Percentiles rank a stretch among this genome's conserved stretches.
phyloP scores from a whole-genome alignment of 1,139 yeast genomes.

The Debaryomyces fabryi region DNA sequence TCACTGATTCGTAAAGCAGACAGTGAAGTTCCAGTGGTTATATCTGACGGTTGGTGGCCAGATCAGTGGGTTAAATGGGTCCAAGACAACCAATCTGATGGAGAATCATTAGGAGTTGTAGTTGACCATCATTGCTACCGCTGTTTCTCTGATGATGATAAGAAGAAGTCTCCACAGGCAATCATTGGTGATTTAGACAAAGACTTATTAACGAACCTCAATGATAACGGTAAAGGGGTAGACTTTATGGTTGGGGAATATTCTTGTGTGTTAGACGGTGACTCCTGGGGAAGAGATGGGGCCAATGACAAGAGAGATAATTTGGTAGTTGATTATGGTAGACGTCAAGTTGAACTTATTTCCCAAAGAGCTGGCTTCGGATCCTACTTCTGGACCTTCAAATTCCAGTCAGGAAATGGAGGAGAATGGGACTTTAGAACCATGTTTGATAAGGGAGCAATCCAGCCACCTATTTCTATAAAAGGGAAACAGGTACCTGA shows the following conservation, averaged over 20 bases:
- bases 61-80: constrained; percentile 78
- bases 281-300: constrained; percentile 64
- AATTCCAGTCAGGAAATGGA: constrained; percentile 85
- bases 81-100: constrained; percentile 40
- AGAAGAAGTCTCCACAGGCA: constrained; percentile 61
- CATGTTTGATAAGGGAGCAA: constrained; percentile 69
- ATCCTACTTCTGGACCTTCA: constrained; percentile 86
- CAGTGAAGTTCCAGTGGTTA: constrained; percentile 63
- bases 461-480: constrained; percentile 31
- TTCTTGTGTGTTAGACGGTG: constrained; percentile 81
- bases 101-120: constrained; percentile 58
- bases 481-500: constrained; percentile 35
- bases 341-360: constrained; percentile 46
- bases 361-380: constrained; percentile 63
- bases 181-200: constrained; percentile 59
- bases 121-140: constrained; percentile 87
- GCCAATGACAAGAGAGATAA: constrained; percentile 48
- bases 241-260: constrained; percentile 88
- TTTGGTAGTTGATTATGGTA: constrained; percentile 42
- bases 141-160: constrained; percentile 80
- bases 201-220: constrained; percentile 55
- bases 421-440: constrained; percentile 95
- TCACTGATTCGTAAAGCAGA: constrained; percentile 61
- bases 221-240: constrained; percentile 50
- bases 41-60: constrained; percentile 96